Percentiles rank a stretch among this genome's conserved stretches.
These are phyloP conservation scores for Thraustotheca clavata DNA, from an alignment of 352 stramenopile species.

Conservation along the genomic window DNA sequence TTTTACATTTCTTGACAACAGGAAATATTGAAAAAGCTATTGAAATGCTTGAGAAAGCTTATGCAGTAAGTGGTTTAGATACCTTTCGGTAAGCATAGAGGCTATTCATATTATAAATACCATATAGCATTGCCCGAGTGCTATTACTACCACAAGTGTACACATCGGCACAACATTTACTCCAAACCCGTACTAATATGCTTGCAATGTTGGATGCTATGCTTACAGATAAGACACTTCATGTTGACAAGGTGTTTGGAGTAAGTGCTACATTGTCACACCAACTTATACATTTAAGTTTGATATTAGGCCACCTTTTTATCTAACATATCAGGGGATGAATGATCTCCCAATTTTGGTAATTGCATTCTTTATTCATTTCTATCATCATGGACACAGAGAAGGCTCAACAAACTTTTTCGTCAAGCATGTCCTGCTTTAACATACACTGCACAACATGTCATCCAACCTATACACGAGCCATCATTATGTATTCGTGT, in stretches of 20 bases:
- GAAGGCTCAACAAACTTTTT: conserved; percentile 1
- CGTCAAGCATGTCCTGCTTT: background rate
- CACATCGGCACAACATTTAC: conserved; percentile 1
- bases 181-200: background rate
- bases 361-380: conserved; percentile 8
- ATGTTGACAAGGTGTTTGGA: background rate
- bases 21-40: background rate
- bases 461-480: background rate
- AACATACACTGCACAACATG: background rate
- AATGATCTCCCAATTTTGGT: conserved; percentile 32
- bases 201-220: background rate
- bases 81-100: background rate
- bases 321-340: conserved; percentile 33
- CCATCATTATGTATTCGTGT: conserved; percentile 22
- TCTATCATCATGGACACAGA: conserved; percentile 19
- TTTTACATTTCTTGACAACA: background rate
- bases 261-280: background rate
- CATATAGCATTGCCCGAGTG: background rate
- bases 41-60: background rate
- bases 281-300: background rate
- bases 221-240: background rate
- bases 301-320: conserved; percentile 31
- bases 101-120: background rate
- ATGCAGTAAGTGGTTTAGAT: background rate
- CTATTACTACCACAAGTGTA: conserved; percentile 12